Evolutionary conservation across 2,329 filamentous ascomycete species (phyloP), one percentile per base, ranked within the genome.

Genomic region (Acephala macrosclerotiorum): DNA sequence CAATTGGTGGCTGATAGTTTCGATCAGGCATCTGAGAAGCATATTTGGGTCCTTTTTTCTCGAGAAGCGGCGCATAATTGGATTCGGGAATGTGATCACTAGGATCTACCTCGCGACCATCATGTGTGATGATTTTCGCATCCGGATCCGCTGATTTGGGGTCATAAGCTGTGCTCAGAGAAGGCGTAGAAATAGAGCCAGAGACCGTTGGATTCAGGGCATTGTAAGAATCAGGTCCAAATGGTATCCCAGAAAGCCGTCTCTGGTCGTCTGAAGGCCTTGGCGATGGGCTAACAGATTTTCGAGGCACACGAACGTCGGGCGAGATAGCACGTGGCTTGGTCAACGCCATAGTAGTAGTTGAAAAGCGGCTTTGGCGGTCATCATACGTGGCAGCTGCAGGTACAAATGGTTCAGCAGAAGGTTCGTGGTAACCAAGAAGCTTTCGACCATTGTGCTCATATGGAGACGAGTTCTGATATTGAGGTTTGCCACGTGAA

Each of bases 81-180:
- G 73, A 74, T 75, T 93, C 86, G 0, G 92, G 92, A 16, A 94
- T 82, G 74, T 94, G 91, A 76, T 95, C 92, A 0, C 91, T 93
- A 0, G 92, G 92, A 74, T 95, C 92, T 63, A 95, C 85, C 72
- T 93, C 90, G 63, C 90, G 85, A 7, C 92, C 92, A 74, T 93
- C 91, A 68, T 91, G 85, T 0, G 88, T 91, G 61, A 94, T 88
- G 67, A 94, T 93, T 73, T 92, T 92, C 9, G 87, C 89, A 60
- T 85, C 84, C 0, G 83, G 79, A 61, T 88, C 86, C 69, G 83
- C 80, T 9, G 72, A 66, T 20, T 70, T 71, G 7, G 68, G 64
- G 25, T 75, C 71, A 62, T 76, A 76, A 55, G 67, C 72, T 22
- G 72, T 71, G 35, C 72, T 74, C 9, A 75, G 35, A 51, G 73